phyloP scores from a whole-genome alignment of 108 stramenopile genomes.

The Bacterosira constricta region DNA sequence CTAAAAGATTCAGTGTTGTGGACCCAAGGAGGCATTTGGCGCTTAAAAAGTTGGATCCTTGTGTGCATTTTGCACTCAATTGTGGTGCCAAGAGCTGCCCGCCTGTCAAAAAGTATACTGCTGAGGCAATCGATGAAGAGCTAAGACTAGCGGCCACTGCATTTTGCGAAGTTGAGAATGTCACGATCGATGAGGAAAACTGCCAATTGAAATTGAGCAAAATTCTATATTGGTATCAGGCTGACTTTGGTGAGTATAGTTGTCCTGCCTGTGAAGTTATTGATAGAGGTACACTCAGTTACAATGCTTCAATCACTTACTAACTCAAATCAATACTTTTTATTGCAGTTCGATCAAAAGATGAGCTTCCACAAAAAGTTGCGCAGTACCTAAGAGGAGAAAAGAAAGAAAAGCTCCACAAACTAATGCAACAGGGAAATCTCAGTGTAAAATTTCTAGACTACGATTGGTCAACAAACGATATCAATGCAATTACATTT shows the following conservation, averaged over 20 bases:
- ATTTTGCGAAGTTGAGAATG: slow-evolving; percentile 54
- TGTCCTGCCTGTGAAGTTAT: neutral
- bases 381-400: slow-evolving; percentile 36
- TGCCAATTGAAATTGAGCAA: slow-evolving; percentile 32
- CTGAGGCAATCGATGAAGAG: slow-evolving; percentile 53
- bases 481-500: slow-evolving; percentile 14
- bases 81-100: slow-evolving; percentile 75
- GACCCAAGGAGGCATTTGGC: slow-evolving; percentile 18
- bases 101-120: slow-evolving; percentile 57
- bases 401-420: slow-evolving; percentile 36
- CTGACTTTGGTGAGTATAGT: slow-evolving; percentile 47
- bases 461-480: slow-evolving; percentile 53
- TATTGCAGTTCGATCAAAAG: slow-evolving; percentile 15
- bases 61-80: slow-evolving; percentile 84
- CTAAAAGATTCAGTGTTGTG: slow-evolving; percentile 1
- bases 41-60: slow-evolving; percentile 40
- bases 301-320: no score
- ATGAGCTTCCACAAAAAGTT: slow-evolving; percentile 35
- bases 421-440: slow-evolving; percentile 21
- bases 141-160: slow-evolving; percentile 50
- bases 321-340: no score
- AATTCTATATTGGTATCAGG: slow-evolving; percentile 60
- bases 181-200: slow-evolving; percentile 34
- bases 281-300: no score
- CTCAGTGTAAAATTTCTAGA: slow-evolving; percentile 28